Base-by-base conservation (phyloP, 768 basidiomycete genomes). In the Daedaleopsis sinensis region DNA sequence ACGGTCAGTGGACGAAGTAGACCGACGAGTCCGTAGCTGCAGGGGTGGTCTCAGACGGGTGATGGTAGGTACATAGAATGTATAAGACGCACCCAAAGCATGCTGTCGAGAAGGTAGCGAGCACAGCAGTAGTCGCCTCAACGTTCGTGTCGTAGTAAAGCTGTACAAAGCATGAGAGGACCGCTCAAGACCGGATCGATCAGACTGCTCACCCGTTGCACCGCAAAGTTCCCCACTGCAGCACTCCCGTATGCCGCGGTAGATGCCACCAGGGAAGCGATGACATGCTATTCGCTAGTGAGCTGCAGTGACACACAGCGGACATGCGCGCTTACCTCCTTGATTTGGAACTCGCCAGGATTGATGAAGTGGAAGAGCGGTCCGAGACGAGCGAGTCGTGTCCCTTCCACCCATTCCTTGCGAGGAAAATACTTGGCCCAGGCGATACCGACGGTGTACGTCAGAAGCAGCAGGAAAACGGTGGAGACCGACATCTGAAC, bases 51-150 rank as follows among this genome's bases (percentile, higher is more conserved):
- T n/a, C n/a, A n/a, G 15, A 46, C 16, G n/a, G 18, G 9, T 18
- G n/a, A 2, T n/a, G 21, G 44, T 4, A n/a, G 18, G 9, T 10
- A 44, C 5, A 7, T 15, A n/a, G 9, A 18, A 53, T 42, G 2
- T 1, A 13, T 62, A 3, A 32, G 27, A 32, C 78, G 56, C 63
- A 85, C 80, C 84, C 85, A 70, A 88, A 87, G 68, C 83, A 84
- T 5, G 83, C 83, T 0, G 85, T 85, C 2, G 85, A 87, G 71
- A 87, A 87, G 0, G 84, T 87, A 0, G 84, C 83, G 10, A 89
- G 78, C 35, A 87, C 74, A 8, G 85, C 85, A 3, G 84, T 85
- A 0, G 80, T 76, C 0, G 84, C 81, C 48, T 77, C 75, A 3
- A 87, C 82, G 37, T 84, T 73, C 4, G 83, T 83, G 61, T 83